Percentiles rank a stretch among this genome's conserved stretches.
These are phyloP conservation scores for Mycena vitilis DNA, from an alignment of 768 basidiomycete species.

Conservation along the genomic window DNA sequence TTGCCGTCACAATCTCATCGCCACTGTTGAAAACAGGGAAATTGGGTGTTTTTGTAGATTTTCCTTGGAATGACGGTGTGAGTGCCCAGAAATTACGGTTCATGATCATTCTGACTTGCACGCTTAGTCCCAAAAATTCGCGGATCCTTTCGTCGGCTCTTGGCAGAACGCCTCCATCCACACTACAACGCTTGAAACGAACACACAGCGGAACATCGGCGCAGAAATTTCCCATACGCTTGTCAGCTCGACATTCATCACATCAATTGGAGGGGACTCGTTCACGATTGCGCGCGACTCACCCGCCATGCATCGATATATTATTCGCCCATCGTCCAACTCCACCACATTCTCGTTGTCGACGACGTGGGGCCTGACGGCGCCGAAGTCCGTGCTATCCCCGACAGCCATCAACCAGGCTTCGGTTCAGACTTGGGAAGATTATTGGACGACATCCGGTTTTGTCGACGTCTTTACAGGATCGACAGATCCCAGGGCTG, in stretches of 20 bases:
- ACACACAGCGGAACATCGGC: constrained; percentile 31
- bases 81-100: not conserved
- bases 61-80: constrained; percentile 71
- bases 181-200: constrained; percentile 52
- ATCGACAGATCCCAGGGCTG: constrained; percentile 61
- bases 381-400: constrained; percentile 35
- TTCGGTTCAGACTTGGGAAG: constrained; percentile 55
- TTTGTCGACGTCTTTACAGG: constrained; percentile 65
- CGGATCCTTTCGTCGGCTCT: constrained; percentile 68
- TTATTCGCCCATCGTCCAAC: constrained; percentile 47
- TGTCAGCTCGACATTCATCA: constrained; percentile 54
- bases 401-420: constrained; percentile 45
- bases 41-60: constrained; percentile 65
- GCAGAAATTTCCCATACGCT: constrained; percentile 58
- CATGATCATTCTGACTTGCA: not conserved
- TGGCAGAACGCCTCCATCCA: constrained; percentile 61
- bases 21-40: constrained; percentile 50
- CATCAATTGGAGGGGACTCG: constrained; percentile 54
- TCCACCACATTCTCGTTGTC: constrained; percentile 49
- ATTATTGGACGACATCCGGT: constrained; percentile 60
- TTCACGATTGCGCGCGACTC: constrained; percentile 57
- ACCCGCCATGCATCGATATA: constrained; percentile 59
- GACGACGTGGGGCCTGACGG: constrained; percentile 46
- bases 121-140: constrained; percentile 54
- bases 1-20: constrained; percentile 56